phyloP scores from a whole-genome alignment of 2,329 filamentous ascomycete genomes.

The Metarhizium anisopliae region DNA sequence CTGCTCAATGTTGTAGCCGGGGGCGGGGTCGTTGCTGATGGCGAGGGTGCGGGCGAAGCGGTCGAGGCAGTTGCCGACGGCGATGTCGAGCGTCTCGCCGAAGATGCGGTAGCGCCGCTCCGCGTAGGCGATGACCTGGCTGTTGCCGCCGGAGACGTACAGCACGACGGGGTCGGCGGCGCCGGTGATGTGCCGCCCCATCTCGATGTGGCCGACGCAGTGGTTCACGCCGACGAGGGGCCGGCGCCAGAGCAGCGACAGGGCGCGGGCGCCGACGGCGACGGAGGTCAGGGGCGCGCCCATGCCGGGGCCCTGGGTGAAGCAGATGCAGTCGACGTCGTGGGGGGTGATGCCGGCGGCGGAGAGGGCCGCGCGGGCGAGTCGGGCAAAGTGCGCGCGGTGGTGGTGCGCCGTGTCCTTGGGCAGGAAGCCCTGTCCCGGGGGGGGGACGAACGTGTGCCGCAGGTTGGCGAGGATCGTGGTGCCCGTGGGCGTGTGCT shows the following conservation, averaged over 20 bases:
- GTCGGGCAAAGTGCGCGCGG: slow-evolving; percentile 68
- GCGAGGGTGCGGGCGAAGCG: slow-evolving; percentile 84
- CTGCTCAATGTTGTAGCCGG: slow-evolving; percentile 97
- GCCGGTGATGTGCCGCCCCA: slow-evolving; percentile 89
- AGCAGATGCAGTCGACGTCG: slow-evolving; percentile 88
- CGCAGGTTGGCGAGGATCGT: slow-evolving; percentile 85
- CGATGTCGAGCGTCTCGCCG: slow-evolving; percentile 93
- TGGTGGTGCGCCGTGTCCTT: slow-evolving; percentile 95
- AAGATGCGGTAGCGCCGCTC: slow-evolving; percentile 95
- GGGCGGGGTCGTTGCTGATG: slow-evolving; percentile 92
- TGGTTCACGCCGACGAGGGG: slow-evolving; percentile 95
- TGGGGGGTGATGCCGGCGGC: slow-evolving; percentile 52
- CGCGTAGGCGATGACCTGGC: slow-evolving; percentile 94
- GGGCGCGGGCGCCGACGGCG: slow-evolving; percentile 73
- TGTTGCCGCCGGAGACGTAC: slow-evolving; percentile 94
- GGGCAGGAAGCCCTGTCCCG: slow-evolving; percentile 88
- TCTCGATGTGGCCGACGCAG: slow-evolving; percentile 97
- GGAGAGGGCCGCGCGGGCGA: slow-evolving; percentile 72
- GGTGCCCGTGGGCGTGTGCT: slow-evolving; percentile 52
- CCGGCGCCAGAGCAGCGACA: slow-evolving; percentile 77
- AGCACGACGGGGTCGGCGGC: slow-evolving; percentile 87
- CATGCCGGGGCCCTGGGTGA: slow-evolving; percentile 94
- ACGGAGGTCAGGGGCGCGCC: slow-evolving; percentile 83
- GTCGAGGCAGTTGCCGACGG: slow-evolving; percentile 94
- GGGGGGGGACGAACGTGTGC: slow-evolving; percentile 86